Conservation (phyloP, 2,329 filamentous ascomycete species). For the Nothopassalora personata region DNA sequence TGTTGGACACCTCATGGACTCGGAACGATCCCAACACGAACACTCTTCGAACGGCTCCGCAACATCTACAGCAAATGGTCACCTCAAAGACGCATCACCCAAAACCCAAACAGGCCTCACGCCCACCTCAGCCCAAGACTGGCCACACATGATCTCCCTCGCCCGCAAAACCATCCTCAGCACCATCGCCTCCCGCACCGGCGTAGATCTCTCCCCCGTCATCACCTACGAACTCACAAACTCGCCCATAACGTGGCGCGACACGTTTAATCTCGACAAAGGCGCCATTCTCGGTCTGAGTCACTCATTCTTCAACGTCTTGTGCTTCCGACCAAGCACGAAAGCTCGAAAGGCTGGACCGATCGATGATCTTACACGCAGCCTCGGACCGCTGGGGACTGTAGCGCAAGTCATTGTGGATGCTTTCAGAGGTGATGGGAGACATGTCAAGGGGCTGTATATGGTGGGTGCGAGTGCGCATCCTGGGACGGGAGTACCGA, state of each 20-base stretch:
- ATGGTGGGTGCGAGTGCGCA: constrained; percentile 73
- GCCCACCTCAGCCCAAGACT: constrained; percentile 50
- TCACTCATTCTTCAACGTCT: constrained; percentile 69
- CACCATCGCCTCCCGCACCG: constrained; percentile 57
- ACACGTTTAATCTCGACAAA: constrained; percentile 67
- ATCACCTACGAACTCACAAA: constrained; percentile 61
- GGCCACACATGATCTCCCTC: constrained; percentile 54
- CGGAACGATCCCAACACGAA: background rate
- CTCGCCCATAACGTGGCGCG: constrained; percentile 60
- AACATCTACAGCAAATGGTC: constrained; percentile 33
- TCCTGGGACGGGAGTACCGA: constrained; percentile 70
- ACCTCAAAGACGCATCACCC: constrained; percentile 24
- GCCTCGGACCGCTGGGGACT: constrained; percentile 22
- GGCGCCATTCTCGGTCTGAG: constrained; percentile 68
- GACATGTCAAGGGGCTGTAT: constrained; percentile 51
- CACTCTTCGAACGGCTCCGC: constrained; percentile 33
- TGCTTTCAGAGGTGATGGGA: constrained; percentile 15
- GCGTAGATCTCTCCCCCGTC: constrained; percentile 46
- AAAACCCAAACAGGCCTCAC: constrained; percentile 34
- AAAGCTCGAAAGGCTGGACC: constrained; percentile 47
- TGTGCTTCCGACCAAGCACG: constrained; percentile 60
- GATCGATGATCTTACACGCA: constrained; percentile 31
- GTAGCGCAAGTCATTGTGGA: constrained; percentile 26
- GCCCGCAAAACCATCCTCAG: constrained; percentile 57
- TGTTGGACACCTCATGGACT: constrained; percentile 58